Conservation (phyloP, 2,329 filamentous ascomycete species). For the Colletotrichum paranaense region DNA sequence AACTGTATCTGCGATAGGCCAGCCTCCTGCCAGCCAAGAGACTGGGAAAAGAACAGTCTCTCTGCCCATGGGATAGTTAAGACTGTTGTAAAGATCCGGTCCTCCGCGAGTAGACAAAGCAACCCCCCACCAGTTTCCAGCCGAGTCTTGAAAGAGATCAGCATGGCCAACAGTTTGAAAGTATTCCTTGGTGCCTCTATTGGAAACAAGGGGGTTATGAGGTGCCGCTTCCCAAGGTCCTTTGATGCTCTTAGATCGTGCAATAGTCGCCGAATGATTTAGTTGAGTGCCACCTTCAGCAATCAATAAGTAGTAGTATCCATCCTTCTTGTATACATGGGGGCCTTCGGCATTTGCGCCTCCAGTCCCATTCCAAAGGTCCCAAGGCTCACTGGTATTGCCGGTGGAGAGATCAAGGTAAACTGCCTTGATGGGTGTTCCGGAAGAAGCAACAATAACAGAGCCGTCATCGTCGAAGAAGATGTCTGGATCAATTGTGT, state of each 20-base stretch:
- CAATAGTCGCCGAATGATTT: conserved; percentile 55
- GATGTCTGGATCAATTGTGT: conserved; percentile 54
- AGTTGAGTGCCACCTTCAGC: conserved; percentile 62
- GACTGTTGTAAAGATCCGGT: conserved; percentile 49
- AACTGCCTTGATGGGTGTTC: conserved; percentile 39
- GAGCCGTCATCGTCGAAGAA: conserved; percentile 65
- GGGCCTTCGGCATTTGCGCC: conserved; percentile 59
- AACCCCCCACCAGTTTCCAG: conserved; percentile 61
- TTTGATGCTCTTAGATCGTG: conserved; percentile 49
- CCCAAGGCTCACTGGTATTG: conserved; percentile 41
- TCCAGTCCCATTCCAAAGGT: conserved; percentile 58
- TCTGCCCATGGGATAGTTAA: conserved; percentile 63
- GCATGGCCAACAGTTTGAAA: conserved; percentile 57
- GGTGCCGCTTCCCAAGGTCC: conserved; percentile 56
- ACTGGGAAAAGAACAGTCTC: conserved; percentile 62
- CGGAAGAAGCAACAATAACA: conserved; percentile 1
- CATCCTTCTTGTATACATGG: conserved; percentile 62
- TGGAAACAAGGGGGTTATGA: conserved; percentile 58
- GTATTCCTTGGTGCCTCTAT: conserved; percentile 48
- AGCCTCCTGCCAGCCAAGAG: conserved; percentile 59
- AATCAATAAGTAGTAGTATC: conserved; percentile 63
- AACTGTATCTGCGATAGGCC: conserved; percentile 57
- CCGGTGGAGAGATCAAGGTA: conserved; percentile 49
- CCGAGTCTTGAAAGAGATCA: conserved; percentile 55
- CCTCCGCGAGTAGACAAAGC: conserved; percentile 49